Evolutionary conservation across 2,329 filamentous ascomycete species (phyloP), one percentile per base, ranked within the genome.

Genomic region (Fusarium virguliforme): DNA sequence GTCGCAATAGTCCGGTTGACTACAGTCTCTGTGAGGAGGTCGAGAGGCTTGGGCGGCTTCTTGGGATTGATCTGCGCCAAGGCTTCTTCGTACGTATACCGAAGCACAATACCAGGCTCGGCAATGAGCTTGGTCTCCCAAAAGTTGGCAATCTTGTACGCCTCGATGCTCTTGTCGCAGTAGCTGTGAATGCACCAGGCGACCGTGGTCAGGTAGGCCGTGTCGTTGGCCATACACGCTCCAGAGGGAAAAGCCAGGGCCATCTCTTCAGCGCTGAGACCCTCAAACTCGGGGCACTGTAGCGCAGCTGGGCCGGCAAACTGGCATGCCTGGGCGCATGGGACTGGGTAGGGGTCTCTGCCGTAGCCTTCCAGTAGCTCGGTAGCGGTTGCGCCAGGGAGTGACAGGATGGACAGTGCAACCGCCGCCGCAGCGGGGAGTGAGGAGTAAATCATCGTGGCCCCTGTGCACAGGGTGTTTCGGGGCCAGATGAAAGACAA

Each of bases 281-380:
- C 60, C 2, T 59, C 65, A 26, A 60, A 76, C 9, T 76, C 74
- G 2, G 74, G 74, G 8, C 74, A 76, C 8, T 76, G 38, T 0
- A 76, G 61, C 0, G 51, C 30, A 0, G 30, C 37, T 1, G 74
- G 74, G 4, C 65, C 51, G 0, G 62, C 51, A 7, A 59, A 74
- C 0, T 54, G 24, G 15, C 74, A 76, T 1, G 73, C 74, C 0
- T 65, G 60, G 0, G 46, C 62, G 3, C 74, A 76, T 0, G 57
- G 22, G 1, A 62, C 51, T 0, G 41, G 34, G 22, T 73, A 76
- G 0, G 30, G 13, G 0, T 63, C 40, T 8, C 60, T 62, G 0
- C 74, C 74, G 48, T 76, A 76, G 8, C 74, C 74, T 7, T 68
- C 35, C 1, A 75, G 64, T 8, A 62, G 72, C 3, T 64, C 66